These are phyloP conservation scores for Cyberlindnera petersonii DNA, from an alignment of 805 yeast genomes.

Conservation along the genomic window DNA sequence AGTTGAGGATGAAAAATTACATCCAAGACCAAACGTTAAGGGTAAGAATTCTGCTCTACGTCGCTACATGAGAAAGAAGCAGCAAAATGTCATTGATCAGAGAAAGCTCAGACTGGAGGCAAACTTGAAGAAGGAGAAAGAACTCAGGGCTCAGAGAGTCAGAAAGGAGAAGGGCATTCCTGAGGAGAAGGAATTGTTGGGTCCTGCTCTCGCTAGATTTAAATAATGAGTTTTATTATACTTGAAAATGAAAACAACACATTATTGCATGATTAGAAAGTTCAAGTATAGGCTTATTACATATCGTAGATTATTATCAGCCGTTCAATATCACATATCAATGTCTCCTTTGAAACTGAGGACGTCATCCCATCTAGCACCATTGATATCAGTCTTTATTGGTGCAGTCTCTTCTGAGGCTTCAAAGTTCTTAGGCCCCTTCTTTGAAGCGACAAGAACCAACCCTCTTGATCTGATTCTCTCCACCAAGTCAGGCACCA, in stretches of 20 bases:
- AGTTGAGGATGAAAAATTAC: constrained; percentile 41
- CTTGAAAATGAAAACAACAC: neutral
- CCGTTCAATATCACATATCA: constrained; percentile 34
- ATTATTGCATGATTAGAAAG: neutral
- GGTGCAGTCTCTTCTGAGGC: constrained; percentile 8
- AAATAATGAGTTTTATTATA: constrained; percentile 11
- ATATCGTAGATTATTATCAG: neutral
- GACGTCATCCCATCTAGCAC: constrained; percentile 58
- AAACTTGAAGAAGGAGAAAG: constrained; percentile 71
- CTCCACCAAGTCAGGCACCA: constrained; percentile 74
- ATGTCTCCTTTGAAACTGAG: constrained; percentile 64
- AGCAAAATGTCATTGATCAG: constrained; percentile 80
- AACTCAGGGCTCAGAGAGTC: constrained; percentile 51
- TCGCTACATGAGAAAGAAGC: constrained; percentile 75
- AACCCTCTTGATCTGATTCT: constrained; percentile 77
- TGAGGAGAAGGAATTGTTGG: constrained; percentile 41
- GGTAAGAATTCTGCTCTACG: constrained; percentile 84
- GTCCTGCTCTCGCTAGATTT: constrained; percentile 40
- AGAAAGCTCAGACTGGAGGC: constrained; percentile 74
- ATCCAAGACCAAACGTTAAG: constrained; percentile 56
- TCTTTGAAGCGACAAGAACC: constrained; percentile 69
- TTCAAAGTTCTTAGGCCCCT: constrained; percentile 26
- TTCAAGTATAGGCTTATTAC: neutral
- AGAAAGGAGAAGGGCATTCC: constrained; percentile 46
- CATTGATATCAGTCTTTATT: constrained; percentile 44